These are phyloP conservation scores for Podila epicladia DNA, from an alignment of 192 early-diverging fungal genomes.

Conservation along the genomic window DNA sequence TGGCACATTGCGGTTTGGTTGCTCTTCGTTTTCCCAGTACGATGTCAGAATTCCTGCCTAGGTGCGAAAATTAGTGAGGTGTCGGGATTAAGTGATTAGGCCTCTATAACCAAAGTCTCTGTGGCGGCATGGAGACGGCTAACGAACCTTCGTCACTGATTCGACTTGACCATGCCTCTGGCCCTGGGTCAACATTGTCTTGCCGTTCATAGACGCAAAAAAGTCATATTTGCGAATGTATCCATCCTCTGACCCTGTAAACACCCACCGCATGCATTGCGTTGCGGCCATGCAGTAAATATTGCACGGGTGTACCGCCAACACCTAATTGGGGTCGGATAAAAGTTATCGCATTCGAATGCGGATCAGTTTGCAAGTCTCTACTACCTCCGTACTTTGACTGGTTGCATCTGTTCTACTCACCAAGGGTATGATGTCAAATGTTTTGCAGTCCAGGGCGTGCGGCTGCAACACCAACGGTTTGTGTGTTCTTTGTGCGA, in stretches of 20 bases:
- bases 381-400: too few relatives aligned
- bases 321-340: slow-evolving; percentile 48
- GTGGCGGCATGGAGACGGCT: neutral
- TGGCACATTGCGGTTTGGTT: slow-evolving; percentile 41
- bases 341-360: neutral
- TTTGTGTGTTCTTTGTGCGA: slow-evolving; percentile 17
- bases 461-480: slow-evolving; percentile 46
- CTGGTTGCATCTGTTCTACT: neutral
- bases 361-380: too few relatives aligned
- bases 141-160: slow-evolving; percentile 76
- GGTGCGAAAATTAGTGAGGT: neutral
- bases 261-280: slow-evolving; percentile 80
- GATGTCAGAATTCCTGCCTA: slow-evolving; percentile 80
- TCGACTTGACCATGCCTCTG: slow-evolving; percentile 91
- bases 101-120: too few relatives aligned
- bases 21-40: slow-evolving; percentile 90
- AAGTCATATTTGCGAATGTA: slow-evolving; percentile 96
- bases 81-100: too few relatives aligned
- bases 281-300: slow-evolving; percentile 78
- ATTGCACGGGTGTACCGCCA: slow-evolving; percentile 72
- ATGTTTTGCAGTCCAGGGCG: slow-evolving; percentile 51
- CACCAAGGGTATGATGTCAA: slow-evolving; percentile 58
- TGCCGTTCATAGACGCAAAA: slow-evolving; percentile 85
- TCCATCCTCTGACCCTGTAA: slow-evolving; percentile 92
- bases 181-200: slow-evolving; percentile 79